A percentile compares a stretch with the other conserved stretches of the same genome.
phyloP scores from a whole-genome alignment of 495 filamentous ascomycete genomes.

The Lophiotrema nucula region DNA sequence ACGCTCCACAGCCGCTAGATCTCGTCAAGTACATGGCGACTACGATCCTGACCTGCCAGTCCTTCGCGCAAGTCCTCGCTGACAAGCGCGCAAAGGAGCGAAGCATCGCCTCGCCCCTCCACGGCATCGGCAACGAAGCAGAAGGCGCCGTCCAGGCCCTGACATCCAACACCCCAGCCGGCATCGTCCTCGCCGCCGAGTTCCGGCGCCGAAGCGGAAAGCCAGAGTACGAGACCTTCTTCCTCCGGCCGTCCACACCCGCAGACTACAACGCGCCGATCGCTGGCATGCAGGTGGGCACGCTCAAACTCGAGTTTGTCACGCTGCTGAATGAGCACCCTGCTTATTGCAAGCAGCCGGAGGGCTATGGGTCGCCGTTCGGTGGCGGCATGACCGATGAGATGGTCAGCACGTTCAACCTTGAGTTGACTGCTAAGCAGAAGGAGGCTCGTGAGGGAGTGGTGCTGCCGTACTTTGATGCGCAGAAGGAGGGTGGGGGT shows the following conservation, averaged over 20 bases:
- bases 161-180: slow-evolving; percentile 42
- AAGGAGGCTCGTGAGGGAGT: slow-evolving; percentile 78
- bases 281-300: background rate
- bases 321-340: slow-evolving; percentile 62
- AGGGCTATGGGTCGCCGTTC: background rate
- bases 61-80: slow-evolving; percentile 67
- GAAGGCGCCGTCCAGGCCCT: slow-evolving; percentile 66
- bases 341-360: slow-evolving; percentile 11
- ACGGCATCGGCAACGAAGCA: slow-evolving; percentile 69
- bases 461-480: slow-evolving; percentile 92
- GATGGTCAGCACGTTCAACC: slow-evolving; percentile 69
- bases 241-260: slow-evolving; percentile 47
- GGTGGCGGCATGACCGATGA: slow-evolving; percentile 46
- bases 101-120: slow-evolving; percentile 67
- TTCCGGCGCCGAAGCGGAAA: slow-evolving; percentile 77
- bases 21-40: slow-evolving; percentile 65
- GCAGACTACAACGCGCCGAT: slow-evolving; percentile 7
- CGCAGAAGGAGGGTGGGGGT: slow-evolving; percentile 77
- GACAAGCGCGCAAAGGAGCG: slow-evolving; percentile 66
- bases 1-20: slow-evolving; percentile 65
- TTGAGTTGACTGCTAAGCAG: slow-evolving; percentile 89
- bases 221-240: slow-evolving; percentile 72
- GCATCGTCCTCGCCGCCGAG: slow-evolving; percentile 82
- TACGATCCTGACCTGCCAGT: slow-evolving; percentile 61
- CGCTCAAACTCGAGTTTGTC: slow-evolving; percentile 48